These are phyloP conservation scores for Fallopia convolvulus DNA, from an alignment of 148 eudicot species.

Conservation along the genomic window DNA sequence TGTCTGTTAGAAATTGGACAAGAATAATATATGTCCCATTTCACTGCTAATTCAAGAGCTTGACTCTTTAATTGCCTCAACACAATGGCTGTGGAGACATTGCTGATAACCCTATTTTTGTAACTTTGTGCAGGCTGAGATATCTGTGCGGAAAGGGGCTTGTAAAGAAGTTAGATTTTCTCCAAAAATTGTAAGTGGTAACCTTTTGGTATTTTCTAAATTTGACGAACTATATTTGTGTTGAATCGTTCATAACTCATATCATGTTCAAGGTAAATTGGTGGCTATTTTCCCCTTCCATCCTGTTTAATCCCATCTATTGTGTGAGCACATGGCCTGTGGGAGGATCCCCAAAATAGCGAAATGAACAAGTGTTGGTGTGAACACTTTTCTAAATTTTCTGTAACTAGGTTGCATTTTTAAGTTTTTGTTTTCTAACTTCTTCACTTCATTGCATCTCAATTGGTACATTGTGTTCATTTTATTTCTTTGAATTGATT, in stretches of 20 bases:
- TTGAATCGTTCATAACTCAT: not conserved
- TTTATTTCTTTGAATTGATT: not conserved
- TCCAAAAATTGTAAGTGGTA: slow-evolving; percentile 58
- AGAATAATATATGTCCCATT: too few species aligned
- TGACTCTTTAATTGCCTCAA: too few species aligned
- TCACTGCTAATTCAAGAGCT: too few species aligned
- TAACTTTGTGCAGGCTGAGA: slow-evolving; percentile 42
- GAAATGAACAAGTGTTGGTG: not conserved
- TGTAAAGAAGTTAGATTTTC: slow-evolving; percentile 63
- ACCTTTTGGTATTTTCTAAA: not conserved
- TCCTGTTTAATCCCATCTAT: too few species aligned
- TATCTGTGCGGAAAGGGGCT: slow-evolving; percentile 40
- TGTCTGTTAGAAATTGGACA: too few species aligned
- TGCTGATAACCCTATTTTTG: slow-evolving; percentile 9
- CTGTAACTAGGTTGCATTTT: not conserved
- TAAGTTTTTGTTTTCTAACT: not conserved
- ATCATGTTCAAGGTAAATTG: too few species aligned
- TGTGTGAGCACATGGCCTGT: not conserved
- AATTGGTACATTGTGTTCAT: not conserved
- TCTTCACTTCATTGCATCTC: not conserved
- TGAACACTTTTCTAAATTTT: too few species aligned
- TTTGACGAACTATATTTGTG: not conserved
- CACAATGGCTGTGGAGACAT: too few species aligned
- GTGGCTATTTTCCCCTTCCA: too few species aligned
- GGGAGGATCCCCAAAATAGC: not conserved